These are phyloP conservation scores for Termitomyces bulborhizus DNA, from an alignment of 768 basidiomycete species.

Conservation along the genomic window DNA sequence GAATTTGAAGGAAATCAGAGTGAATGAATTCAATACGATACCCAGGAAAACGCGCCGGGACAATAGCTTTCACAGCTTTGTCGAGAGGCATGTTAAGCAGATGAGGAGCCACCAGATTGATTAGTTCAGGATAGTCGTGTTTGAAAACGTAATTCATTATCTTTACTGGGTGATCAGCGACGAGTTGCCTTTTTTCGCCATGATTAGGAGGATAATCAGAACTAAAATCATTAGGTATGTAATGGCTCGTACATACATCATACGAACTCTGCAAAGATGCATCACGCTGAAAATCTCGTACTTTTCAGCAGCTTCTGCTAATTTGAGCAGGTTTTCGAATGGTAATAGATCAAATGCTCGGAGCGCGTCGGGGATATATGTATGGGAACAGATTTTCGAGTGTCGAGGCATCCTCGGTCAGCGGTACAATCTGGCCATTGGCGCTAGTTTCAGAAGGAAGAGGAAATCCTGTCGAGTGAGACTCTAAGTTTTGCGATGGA, in stretches of 20 bases:
- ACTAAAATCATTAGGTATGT: neutral
- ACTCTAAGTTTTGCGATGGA: neutral
- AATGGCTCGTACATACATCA: neutral
- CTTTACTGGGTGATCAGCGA: neutral
- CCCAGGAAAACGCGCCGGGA: no score
- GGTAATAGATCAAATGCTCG: neutral
- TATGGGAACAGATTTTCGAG: neutral
- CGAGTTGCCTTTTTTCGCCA: neutral
- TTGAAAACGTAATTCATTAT: neutral
- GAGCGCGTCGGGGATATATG: neutral
- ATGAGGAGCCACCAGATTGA: neutral
- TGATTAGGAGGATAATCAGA: no score
- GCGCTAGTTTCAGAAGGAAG: no score
- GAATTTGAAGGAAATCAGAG: no score
- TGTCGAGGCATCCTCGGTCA: neutral
- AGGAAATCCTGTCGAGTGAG: neutral
- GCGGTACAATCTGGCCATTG: neutral
- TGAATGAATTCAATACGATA: no score
- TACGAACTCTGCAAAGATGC: neutral
- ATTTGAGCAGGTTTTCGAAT: neutral
- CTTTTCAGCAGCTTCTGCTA: neutral
- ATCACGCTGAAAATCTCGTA: neutral
- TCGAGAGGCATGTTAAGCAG: no score
- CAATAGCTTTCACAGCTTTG: no score
- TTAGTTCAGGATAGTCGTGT: neutral